A percentile compares a stretch with the other conserved stretches of the same genome.
These are phyloP conservation scores for Lycium barbarum DNA, from an alignment of 257 asterid genomes.

Conservation along the genomic window DNA sequence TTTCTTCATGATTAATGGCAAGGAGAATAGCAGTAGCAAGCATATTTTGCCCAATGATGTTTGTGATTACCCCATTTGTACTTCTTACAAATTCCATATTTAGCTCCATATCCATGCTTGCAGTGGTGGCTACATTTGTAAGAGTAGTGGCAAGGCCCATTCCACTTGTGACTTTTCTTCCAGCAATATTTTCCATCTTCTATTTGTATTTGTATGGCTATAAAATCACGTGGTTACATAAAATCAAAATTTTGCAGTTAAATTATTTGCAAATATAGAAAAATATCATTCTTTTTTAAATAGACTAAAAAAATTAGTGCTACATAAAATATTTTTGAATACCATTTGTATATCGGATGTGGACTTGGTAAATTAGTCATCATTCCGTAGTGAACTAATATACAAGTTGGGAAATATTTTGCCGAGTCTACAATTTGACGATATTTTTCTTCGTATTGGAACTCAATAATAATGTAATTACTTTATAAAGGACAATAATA, in stretches of 20 bases:
- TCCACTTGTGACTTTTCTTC: conserved; percentile 27
- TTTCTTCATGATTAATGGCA: conserved; percentile 7
- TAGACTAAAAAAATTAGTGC: too few relatives aligned
- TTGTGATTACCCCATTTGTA: neutral
- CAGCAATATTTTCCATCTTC: neutral
- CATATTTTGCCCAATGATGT: conserved; percentile 1
- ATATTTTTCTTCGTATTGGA: neutral
- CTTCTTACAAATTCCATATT: conserved; percentile 6
- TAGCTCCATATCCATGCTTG: neutral
- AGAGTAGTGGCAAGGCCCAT: conserved; percentile 1
- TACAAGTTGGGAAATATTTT: neutral
- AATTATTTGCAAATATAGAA: neutral
- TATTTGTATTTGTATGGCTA: neutral
- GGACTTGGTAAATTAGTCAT: too few relatives aligned
- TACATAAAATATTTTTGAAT: too few relatives aligned
- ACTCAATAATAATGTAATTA: neutral
- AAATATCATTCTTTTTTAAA: neutral
- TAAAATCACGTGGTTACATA: neutral
- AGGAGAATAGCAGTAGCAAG: conserved; percentile 24
- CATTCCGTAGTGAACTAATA: neutral
- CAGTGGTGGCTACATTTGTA: conserved; percentile 22
- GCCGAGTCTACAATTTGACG: neutral
- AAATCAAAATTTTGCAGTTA: neutral
- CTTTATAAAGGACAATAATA: neutral
- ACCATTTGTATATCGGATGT: too few relatives aligned